These are phyloP conservation scores for Geranomyces michiganensis DNA, from an alignment of 192 early-diverging fungal species.

Conservation along the genomic window DNA sequence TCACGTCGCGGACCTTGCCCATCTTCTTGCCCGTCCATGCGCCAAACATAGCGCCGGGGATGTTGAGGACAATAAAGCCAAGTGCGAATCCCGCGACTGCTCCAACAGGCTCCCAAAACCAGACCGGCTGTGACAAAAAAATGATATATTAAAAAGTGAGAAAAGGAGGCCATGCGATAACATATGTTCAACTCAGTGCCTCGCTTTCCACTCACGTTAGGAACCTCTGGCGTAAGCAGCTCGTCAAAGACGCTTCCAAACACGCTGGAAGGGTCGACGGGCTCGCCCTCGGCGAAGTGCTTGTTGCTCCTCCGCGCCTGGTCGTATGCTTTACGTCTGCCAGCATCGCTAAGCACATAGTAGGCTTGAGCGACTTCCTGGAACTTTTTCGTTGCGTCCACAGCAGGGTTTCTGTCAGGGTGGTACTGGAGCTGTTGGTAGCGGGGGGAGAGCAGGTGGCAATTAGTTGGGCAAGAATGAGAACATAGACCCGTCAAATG, in stretches of 20 bases:
- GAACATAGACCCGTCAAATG: background rate
- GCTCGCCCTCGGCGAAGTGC: constrained; percentile 21
- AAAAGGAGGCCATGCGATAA: background rate
- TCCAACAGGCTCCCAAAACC: constrained; percentile 71
- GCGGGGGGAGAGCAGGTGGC: background rate
- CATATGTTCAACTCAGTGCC: background rate
- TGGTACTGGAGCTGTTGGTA: constrained; percentile 49
- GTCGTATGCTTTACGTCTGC: constrained; percentile 43
- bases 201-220: constrained; percentile 19
- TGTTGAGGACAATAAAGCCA: constrained; percentile 61
- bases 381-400: constrained; percentile 64
- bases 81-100: constrained; percentile 68
- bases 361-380: constrained; percentile 80
- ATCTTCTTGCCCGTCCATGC: constrained; percentile 45
- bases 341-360: constrained; percentile 66
- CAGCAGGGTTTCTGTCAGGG: constrained; percentile 57
- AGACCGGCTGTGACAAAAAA: constrained; percentile 46
- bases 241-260: constrained; percentile 85
- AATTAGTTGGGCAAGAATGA: background rate
- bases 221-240: constrained; percentile 71
- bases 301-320: constrained; percentile 19
- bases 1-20: constrained; percentile 54
- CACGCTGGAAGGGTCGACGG: constrained; percentile 61
- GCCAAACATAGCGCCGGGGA: constrained; percentile 54
- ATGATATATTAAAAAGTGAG: background rate